Base-by-base conservation (phyloP, 495 filamentous ascomycete species). In the Penicillium verhagenii region DNA sequence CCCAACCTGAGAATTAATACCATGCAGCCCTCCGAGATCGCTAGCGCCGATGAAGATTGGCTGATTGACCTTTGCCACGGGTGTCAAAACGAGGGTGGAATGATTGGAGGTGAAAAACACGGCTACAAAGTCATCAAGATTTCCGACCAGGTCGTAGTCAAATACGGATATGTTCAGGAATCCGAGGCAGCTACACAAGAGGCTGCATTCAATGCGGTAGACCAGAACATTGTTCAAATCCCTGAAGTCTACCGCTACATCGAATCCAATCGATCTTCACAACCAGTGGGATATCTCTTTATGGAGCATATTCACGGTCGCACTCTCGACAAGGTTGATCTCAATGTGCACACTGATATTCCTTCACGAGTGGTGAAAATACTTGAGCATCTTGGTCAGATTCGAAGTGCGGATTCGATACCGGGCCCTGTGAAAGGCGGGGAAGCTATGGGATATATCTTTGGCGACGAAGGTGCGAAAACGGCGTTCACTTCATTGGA, bases 401-500 rank as follows among this genome's bases (percentile, higher is more conserved):
- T 18, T 20, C 3, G 7, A 42, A 7, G 9, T 16, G 8, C 38
- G 19, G 38, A 16, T 42, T 1, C 10, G 10, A 42, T 20, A 2
- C 38, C 38, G 16, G 38, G 38, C 6, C 38, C 38, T 1, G 2
- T 42, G 14, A 2, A 20, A 2, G 38, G 38, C 38, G 38, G 38
- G 16, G 11, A 42, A 42, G 11, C 38, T 4, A 10, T 18, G 38
- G 38, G 38, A 16, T 42, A 42, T 42, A 42, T 42, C 1, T 42
- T 42, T 20, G 38, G 38, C 38, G 38, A 42, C 38, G 38, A 42
- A 10, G 47, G 47, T 29, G 28, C 47, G 28, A 50, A 50, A 16
- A 50, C 47, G 8, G 31, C 20, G 4, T 59, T 59, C 20, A 31
- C 43, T 31, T 59, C 45, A 38, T 13, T 55, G 24, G 57, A 39